phyloP scores from a whole-genome alignment of 2,329 filamentous ascomycete genomes.

The Trichoderma semiorbis region DNA sequence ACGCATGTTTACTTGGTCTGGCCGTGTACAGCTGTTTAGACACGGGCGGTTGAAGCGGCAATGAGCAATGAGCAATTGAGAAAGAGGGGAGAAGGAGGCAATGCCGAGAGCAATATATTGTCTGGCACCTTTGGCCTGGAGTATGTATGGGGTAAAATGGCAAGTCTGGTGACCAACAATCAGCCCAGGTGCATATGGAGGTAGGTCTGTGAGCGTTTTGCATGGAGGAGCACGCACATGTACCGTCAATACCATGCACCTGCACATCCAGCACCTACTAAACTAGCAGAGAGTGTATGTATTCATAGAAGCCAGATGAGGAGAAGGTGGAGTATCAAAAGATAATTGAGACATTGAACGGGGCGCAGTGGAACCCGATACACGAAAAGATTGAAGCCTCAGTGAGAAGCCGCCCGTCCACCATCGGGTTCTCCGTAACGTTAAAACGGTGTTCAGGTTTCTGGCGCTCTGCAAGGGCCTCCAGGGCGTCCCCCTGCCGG shows the following conservation, averaged over 20 bases:
- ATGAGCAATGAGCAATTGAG: not conserved
- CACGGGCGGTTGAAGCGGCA: slow-evolving; percentile 2
- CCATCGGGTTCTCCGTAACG: slow-evolving; percentile 9
- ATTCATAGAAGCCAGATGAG: not conserved
- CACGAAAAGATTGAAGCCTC: not conserved
- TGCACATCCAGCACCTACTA: not conserved
- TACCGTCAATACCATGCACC: not conserved
- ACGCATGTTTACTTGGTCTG: not conserved
- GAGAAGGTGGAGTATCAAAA: not conserved
- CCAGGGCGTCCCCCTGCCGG: not conserved
- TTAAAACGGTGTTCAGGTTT: not conserved
- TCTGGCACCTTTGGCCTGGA: not conserved
- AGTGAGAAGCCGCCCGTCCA: not conserved
- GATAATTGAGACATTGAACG: not conserved
- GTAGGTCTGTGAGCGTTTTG: not conserved
- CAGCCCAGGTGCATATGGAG: not conserved
- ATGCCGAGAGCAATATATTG: not conserved
- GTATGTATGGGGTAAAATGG: not conserved
- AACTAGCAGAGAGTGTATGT: not conserved
- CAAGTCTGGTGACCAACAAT: slow-evolving; percentile 9
- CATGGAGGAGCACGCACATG: not conserved
- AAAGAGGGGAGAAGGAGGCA: not conserved
- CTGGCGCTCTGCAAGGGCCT: slow-evolving; percentile 14
- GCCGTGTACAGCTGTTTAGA: not conserved
- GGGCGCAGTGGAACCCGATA: not conserved